Evolutionary conservation across 108 stramenopile species (phyloP), one percentile per base, ranked within the genome.

Genomic region (Poteriospumella lacustris): DNA sequence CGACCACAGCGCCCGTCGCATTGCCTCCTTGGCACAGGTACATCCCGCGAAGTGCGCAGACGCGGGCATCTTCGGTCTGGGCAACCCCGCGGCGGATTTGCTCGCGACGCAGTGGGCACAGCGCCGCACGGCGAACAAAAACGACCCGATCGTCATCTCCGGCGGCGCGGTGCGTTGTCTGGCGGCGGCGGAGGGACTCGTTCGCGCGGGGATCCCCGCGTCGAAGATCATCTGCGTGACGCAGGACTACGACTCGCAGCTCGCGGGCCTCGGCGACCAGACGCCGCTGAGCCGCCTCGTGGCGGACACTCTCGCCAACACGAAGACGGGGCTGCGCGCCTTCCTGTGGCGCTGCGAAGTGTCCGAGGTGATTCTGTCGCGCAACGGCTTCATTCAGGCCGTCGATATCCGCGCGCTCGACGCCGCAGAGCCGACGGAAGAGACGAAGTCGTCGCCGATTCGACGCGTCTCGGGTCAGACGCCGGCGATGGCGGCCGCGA

Each of bases 21-120:
- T 73, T 42, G 31, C 70, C 38, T 52, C 29, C n/a, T 5, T 73
- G 5, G 28, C 36, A 42, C 5, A 3, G 9, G 3, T 38, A 3
- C 70, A 73, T 73, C 41, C 70, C 9, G 15, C 47, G 5, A 52
- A 44, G 24, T 38, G 5, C 5, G 43, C 70, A 26, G 70, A 73
- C 42, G 31, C 28, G 3, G 70, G 70, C 9, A 42, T 73, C 36
- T 73, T 73, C 42, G 43, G 5, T 42, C 36, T 73, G 36, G 70
- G 70, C 26, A 73, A 56, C 36, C 3, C 43, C 38, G 15, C 43
- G 9, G 70, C 47, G 26, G 70, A 73, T 33, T 52, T 73, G 42
- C 31, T 73, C 26, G 70, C 70, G 12, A 34, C 36, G 36, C 28
- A 3, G 12, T 64, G 3, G 3, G 31, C 36, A 31, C 3, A 33